These are phyloP conservation scores for Kwoniella shandongensis DNA, from an alignment of 768 basidiomycete genomes.

Conservation along the genomic window DNA sequence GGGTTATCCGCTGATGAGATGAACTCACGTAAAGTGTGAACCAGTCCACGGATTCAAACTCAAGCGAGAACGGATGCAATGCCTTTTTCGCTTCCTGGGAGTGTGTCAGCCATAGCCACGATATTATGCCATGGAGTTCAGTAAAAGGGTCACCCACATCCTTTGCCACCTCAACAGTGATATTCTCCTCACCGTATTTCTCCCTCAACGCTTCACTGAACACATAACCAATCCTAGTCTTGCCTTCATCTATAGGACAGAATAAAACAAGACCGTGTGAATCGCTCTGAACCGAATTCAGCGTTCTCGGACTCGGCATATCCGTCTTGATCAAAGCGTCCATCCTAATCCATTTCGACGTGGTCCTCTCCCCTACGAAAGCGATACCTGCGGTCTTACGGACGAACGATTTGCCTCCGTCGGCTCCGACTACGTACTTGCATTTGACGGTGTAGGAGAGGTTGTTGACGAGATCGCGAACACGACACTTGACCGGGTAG, in stretches of 20 bases:
- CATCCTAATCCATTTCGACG: not conserved
- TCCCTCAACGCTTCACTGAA: not conserved
- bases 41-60: not conserved
- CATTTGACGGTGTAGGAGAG: not conserved
- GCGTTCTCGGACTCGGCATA: slow-evolving; percentile 1
- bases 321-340: not conserved
- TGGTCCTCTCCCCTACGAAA: not conserved
- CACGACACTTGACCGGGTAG: not conserved
- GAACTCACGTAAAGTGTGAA: not conserved
- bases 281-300: slow-evolving; percentile 1
- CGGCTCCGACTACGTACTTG: not conserved
- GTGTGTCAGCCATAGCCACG: not conserved
- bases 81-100: slow-evolving; percentile 1
- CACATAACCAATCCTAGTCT: slow-evolving; percentile 2
- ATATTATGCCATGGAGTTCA: not conserved
- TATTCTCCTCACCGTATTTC: not conserved
- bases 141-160: not conserved
- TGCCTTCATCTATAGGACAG: not conserved
- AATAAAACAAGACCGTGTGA: not conserved
- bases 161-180: not conserved
- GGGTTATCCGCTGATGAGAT: not conserved
- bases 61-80: not conserved
- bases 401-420: slow-evolving; percentile 1
- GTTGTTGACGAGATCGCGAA: not conserved
- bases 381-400: not conserved